Conservation (phyloP, 2,329 filamentous ascomycete species). For the Sarocladiaceae sp. region DNA sequence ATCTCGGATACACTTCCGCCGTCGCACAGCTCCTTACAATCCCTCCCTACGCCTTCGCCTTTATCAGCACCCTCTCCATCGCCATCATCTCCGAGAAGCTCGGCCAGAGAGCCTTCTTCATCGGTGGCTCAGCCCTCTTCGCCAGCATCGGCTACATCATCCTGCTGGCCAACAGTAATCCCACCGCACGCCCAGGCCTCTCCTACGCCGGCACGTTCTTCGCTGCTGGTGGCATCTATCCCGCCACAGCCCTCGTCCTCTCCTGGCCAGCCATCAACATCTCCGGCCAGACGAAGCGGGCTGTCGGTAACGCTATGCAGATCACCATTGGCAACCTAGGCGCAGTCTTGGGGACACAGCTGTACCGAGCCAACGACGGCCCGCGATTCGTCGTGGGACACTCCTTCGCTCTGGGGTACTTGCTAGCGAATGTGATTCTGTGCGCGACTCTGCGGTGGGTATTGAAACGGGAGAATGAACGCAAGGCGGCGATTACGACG, state of each 20-base stretch:
- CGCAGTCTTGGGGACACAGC: constrained; percentile 62
- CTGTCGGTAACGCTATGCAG: constrained; percentile 63
- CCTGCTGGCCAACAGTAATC: constrained; percentile 44
- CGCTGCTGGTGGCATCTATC: constrained; percentile 61
- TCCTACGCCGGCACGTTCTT: constrained; percentile 58
- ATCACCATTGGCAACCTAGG: constrained; percentile 66
- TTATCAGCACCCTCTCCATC: constrained; percentile 49
- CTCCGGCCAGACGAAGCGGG: constrained; percentile 62
- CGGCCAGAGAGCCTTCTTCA: constrained; percentile 54
- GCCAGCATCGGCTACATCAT: constrained; percentile 58
- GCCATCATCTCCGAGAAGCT: constrained; percentile 56
- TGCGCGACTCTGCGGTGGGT: constrained; percentile 45
- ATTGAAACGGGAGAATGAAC: constrained; percentile 51
- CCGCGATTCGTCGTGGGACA: constrained; percentile 63
- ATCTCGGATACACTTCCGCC: constrained; percentile 47
- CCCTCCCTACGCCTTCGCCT: constrained; percentile 58
- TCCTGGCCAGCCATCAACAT: constrained; percentile 70
- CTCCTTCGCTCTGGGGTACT: constrained; percentile 58
- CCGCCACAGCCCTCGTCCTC: constrained; percentile 54
- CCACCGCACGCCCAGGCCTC: constrained; percentile 42
- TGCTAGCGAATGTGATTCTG: constrained; percentile 51
- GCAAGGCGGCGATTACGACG: constrained; percentile 34
- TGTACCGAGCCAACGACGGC: constrained; percentile 55
- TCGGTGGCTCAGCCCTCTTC: constrained; percentile 50
- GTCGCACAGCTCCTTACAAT: constrained; percentile 53